Conservation (phyloP, 331 rosid genomes). For the Quercus phellos region DNA sequence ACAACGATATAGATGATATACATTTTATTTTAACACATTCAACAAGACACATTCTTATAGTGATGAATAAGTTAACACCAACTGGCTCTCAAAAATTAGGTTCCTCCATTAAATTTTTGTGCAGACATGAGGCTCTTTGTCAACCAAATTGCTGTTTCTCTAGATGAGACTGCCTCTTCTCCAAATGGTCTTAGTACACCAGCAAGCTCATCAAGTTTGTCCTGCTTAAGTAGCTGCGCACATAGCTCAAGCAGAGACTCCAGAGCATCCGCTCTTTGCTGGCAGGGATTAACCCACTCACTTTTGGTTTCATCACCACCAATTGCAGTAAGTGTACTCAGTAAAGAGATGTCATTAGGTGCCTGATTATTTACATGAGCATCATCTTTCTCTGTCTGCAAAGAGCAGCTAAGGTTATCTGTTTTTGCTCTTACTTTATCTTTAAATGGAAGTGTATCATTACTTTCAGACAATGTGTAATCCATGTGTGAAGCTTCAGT, state of each 20-base stretch:
- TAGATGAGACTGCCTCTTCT: conserved; percentile 78
- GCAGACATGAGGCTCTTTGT: conserved; percentile 90
- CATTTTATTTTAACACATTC: conserved; percentile 27
- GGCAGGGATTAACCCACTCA: conserved; percentile 48
- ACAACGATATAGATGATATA: conserved; percentile 39
- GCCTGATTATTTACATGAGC: conserved; percentile 23
- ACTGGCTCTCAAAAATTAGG: conserved; percentile 33
- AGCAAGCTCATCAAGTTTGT: conserved; percentile 90
- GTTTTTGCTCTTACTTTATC: conserved; percentile 30
- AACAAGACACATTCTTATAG: conserved; percentile 34
- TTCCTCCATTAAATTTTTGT: conserved; percentile 58
- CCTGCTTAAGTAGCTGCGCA: conserved; percentile 86
- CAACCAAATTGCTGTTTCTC: conserved; percentile 98
- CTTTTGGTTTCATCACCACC: conserved; percentile 37
- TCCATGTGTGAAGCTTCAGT: conserved; percentile 27
- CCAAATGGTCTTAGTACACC: conserved; percentile 89
- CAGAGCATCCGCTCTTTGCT: conserved; percentile 84
- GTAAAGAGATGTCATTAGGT: conserved; percentile 30
- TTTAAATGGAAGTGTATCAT: conserved; percentile 25
- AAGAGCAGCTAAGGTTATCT: conserved; percentile 20
- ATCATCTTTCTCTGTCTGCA: conserved; percentile 27
- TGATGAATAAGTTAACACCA: conserved; percentile 28
- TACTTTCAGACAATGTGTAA: conserved; percentile 25
- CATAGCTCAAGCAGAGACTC: conserved; percentile 95
- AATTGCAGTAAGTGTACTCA: conserved; percentile 25